Conservation (phyloP, 805 yeast species). For the Zygosaccharomyces pseudorouxii region DNA sequence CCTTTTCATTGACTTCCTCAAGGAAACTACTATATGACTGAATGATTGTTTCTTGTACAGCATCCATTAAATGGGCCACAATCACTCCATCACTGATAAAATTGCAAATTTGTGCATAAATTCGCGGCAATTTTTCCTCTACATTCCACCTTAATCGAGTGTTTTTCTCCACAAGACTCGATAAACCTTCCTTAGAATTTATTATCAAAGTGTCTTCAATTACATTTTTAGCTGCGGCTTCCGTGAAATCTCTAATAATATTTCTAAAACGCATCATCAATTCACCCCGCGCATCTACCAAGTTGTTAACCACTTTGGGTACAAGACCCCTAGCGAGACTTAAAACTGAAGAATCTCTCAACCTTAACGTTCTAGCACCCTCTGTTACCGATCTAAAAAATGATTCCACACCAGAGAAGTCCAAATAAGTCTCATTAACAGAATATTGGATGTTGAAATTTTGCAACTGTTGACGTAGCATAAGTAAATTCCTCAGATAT, state of each 20-base stretch:
- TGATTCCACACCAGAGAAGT: constrained; percentile 69
- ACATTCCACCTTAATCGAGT: constrained; percentile 46
- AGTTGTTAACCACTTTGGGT: constrained; percentile 74
- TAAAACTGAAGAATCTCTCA: constrained; percentile 31
- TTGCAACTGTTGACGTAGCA: constrained; percentile 63
- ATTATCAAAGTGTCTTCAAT: constrained; percentile 41
- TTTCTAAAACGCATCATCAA: constrained; percentile 68
- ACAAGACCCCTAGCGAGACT: constrained; percentile 60
- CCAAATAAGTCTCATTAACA: constrained; percentile 67
- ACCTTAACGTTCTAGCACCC: constrained; percentile 10
- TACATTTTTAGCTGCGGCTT: constrained; percentile 47
- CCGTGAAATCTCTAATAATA: constrained; percentile 64
- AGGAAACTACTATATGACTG: constrained; percentile 55
- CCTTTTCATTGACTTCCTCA: constrained; percentile 30
- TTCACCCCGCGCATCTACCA: constrained; percentile 74
- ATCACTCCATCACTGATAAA: constrained; percentile 56
- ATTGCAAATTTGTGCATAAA: constrained; percentile 46
- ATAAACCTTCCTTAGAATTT: constrained; percentile 27
- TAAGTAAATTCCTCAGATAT: constrained; percentile 64
- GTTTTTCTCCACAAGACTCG: constrained; percentile 27
- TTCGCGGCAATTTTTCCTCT: constrained; percentile 50
- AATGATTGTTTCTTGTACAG: constrained; percentile 57
- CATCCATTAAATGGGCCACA: constrained; percentile 51
- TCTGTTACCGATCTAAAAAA: constrained; percentile 42
- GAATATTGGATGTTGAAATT: constrained; percentile 77